Base-by-base conservation (phyloP, 352 stramenopile species). In the Achlya hypogyna region DNA sequence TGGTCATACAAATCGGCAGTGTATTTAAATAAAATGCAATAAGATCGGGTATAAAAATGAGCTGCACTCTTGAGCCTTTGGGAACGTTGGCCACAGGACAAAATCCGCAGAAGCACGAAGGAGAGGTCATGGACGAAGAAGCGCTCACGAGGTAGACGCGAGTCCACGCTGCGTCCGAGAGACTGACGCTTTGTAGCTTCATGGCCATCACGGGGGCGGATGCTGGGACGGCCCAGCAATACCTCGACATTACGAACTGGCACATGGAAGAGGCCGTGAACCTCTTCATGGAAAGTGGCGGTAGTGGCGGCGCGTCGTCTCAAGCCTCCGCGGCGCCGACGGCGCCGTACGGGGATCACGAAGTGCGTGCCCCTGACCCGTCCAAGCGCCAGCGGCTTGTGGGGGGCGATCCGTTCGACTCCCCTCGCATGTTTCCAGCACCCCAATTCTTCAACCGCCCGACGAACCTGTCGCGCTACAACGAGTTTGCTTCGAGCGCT, bases 171-270 rank as follows among this genome's bases (percentile, higher is more conserved):
- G 45, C 4, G 45, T 28, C n/a, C 42, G 45, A 4, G 22, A 9
- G n/a, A 47, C 53, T 4, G 14, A 38, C 38, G 34, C 6, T 20
- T 31, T 25, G 54, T 70, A 94, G 85, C 49, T 94, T 94, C 66
- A 92, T 94, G 85, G 84, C 69, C 74, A 89, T 94, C 73, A 94
- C 85, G 6, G 83, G 85, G 27, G 81, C 82, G 16, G 82, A 88
- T 56, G 75, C 78, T 1, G 72, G 66, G 31, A 88, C 79, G 49
- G 85, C 85, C 25, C 59, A 76, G 49, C 85, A 92, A 69, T 94
- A 79, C 65, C 72, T 94, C 10, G 81, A 93, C 78, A 69, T 92
- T 31, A 92, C 82, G 18, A 91, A 86, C 72, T 89, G 85, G 79
- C 78, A 78, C 18, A 70, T 93, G 27, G 69, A 77, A 25, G 85